Conservation (phyloP, 2,329 filamentous ascomycete species). For the Aspergillus clavatus region DNA sequence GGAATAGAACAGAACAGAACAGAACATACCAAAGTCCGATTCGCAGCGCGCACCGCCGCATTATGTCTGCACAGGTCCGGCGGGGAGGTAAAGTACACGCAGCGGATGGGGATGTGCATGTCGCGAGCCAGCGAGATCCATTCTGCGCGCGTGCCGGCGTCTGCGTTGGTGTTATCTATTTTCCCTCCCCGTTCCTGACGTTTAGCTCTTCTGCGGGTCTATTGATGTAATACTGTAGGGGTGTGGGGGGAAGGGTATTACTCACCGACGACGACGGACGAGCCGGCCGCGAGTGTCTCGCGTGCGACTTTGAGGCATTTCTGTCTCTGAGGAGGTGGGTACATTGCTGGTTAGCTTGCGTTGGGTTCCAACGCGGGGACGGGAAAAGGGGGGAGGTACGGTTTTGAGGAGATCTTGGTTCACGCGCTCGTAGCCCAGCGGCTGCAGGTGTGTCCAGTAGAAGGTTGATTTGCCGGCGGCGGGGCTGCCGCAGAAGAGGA, state of each 20-base stretch:
- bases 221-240: too few relatives aligned
- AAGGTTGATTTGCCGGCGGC: conserved; percentile 91
- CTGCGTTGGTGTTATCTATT: conserved; percentile 97
- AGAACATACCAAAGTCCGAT: conserved; percentile 35
- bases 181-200: too few relatives aligned
- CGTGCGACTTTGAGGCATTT: conserved; percentile 67
- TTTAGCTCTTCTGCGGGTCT: too few relatives aligned
- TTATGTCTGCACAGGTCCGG: conserved; percentile 75
- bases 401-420: conserved; percentile 88
- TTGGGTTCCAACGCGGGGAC: background rate
- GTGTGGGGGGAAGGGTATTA: conserved; percentile 24
- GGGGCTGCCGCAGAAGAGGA: conserved; percentile 83
- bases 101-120: conserved; percentile 69
- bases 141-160: conserved; percentile 67
- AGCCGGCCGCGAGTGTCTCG: conserved; percentile 58
- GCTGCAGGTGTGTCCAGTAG: conserved; percentile 72
- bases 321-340: conserved; percentile 49
- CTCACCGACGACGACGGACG: conserved; percentile 73
- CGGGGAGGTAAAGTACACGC: conserved; percentile 75
- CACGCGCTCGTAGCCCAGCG: conserved; percentile 73
- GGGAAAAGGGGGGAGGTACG: conserved; percentile 35
- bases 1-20: background rate
- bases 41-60: conserved; percentile 71
- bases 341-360: conserved; percentile 3
- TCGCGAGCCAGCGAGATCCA: conserved; percentile 74